A percentile compares a stretch with the other conserved stretches of the same genome.
These are phyloP conservation scores for Colletotrichum destructivum DNA, from an alignment of 2,329 filamentous ascomycete species.

Conservation along the genomic window DNA sequence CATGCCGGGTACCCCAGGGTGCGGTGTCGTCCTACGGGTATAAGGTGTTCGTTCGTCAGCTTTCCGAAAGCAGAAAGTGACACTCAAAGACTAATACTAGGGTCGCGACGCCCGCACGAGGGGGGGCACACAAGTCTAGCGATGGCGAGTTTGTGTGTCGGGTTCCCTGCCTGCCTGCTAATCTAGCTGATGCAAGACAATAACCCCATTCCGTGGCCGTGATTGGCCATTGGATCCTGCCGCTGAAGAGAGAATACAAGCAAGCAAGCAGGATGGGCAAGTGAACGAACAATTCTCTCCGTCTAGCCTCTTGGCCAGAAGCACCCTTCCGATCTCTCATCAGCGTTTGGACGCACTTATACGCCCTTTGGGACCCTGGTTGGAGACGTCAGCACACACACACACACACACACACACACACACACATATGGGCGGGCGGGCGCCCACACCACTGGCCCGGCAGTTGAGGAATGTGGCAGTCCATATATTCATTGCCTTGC, in stretches of 20 bases:
- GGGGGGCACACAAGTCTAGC: background rate
- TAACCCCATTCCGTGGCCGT: background rate
- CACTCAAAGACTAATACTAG: conserved; percentile 1
- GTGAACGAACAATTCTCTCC: background rate
- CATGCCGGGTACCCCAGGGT: background rate
- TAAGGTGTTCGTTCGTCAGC: background rate
- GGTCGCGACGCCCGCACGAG: conserved; percentile 1
- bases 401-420: background rate
- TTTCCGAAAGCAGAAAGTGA: conserved; percentile 30
- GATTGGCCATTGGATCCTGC: background rate
- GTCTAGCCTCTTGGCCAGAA: background rate
- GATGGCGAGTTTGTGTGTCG: background rate
- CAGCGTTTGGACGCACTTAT: background rate
- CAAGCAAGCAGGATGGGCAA: background rate
- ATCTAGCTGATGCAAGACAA: background rate
- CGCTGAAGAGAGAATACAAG: background rate
- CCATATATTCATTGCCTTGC: background rate
- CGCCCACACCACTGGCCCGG: background rate
- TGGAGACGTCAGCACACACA: background rate
- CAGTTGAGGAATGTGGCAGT: background rate
- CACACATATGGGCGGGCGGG: background rate
- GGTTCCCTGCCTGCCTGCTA: background rate
- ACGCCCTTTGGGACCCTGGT: background rate
- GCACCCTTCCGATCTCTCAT: background rate
- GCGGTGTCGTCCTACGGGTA: background rate